Percentiles rank a stretch among this genome's conserved stretches.
Conservation (phyloP, 2,329 filamentous ascomycete genomes). For the Penicillium sp. region DNA sequence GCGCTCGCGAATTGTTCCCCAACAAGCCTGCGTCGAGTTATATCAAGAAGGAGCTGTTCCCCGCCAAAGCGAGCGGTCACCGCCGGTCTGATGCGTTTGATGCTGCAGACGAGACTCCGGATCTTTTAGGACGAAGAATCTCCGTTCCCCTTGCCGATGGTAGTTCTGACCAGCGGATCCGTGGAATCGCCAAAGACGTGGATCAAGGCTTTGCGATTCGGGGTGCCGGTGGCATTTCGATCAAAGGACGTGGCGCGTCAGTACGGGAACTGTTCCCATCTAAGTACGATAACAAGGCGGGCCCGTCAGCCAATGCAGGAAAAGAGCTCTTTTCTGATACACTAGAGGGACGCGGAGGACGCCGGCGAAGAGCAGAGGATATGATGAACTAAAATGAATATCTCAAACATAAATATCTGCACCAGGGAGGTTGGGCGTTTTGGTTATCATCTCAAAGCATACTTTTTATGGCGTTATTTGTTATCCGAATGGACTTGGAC, state of each 20-base stretch:
- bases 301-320: slow-evolving; percentile 52
- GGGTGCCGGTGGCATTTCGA: slow-evolving; percentile 57
- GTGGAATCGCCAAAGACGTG: slow-evolving; percentile 46
- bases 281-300: slow-evolving; percentile 45
- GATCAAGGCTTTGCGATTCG: slow-evolving; percentile 41
- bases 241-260: slow-evolving; percentile 69
- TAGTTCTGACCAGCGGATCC: slow-evolving; percentile 30
- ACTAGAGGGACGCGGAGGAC: slow-evolving; percentile 58
- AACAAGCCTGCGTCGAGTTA: slow-evolving; percentile 45
- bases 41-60: slow-evolving; percentile 61
- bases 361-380: slow-evolving; percentile 70
- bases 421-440: background rate
- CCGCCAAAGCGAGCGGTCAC: slow-evolving; percentile 48
- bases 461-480: background rate
- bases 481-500: background rate
- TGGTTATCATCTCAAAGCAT: background rate
- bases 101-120: slow-evolving; percentile 55
- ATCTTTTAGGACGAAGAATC: slow-evolving; percentile 53
- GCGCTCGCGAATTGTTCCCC: slow-evolving; percentile 51
- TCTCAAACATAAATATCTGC: background rate
- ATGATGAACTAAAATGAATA: slow-evolving; percentile 59
- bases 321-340: slow-evolving; percentile 70
- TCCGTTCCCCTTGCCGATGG: slow-evolving; percentile 53
- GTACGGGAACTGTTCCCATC: slow-evolving; percentile 70
- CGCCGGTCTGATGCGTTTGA: slow-evolving; percentile 55